A percentile compares a stretch with the other conserved stretches of the same genome.
Evolutionary conservation across 1,284 basidiomycete genomes (phyloP).

Genomic region (Pterulicium gracile): DNA sequence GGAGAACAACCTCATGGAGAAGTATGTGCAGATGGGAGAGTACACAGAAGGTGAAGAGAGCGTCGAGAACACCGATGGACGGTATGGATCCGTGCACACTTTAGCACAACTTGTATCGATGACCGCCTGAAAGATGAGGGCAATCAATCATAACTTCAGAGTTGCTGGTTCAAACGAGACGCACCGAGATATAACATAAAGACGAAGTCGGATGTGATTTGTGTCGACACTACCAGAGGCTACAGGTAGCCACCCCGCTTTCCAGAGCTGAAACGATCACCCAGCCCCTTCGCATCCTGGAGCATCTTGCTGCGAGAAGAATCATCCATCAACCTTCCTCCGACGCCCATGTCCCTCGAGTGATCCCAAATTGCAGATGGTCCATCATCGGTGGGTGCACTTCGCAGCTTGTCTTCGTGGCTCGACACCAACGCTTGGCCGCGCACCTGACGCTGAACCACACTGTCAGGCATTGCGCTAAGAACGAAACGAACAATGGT

Average conservation of each 20-base stretch:
- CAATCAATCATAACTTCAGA: too few species aligned
- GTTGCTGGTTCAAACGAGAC: too few species aligned
- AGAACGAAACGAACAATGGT: too few species aligned
- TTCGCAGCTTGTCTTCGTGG: slow-evolving; percentile 32
- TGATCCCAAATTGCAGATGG: slow-evolving; percentile 79
- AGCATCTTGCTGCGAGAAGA: slow-evolving; percentile 67
- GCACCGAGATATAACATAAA: too few species aligned
- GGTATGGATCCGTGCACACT: not conserved
- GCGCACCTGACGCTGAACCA: slow-evolving; percentile 47
- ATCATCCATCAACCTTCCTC: slow-evolving; percentile 80
- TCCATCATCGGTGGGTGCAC: slow-evolving; percentile 37
- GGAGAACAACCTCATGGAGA: not conserved
- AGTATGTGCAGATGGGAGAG: not conserved
- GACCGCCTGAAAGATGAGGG: too few species aligned
- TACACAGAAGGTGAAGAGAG: too few species aligned
- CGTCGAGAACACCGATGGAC: not conserved
- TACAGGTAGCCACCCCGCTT: slow-evolving; percentile 41
- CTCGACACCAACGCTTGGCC: slow-evolving; percentile 60
- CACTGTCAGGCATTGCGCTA: too few species aligned
- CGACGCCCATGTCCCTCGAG: slow-evolving; percentile 74
- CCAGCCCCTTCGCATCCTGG: slow-evolving; percentile 66
- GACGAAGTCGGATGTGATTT: too few species aligned
- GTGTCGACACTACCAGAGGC: not conserved
- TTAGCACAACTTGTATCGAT: not conserved
- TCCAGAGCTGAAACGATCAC: slow-evolving; percentile 71